Evolutionary conservation across 345 rosid species (phyloP), one percentile per base, ranked within the genome.

Genomic region (Hevea brasiliensis): DNA sequence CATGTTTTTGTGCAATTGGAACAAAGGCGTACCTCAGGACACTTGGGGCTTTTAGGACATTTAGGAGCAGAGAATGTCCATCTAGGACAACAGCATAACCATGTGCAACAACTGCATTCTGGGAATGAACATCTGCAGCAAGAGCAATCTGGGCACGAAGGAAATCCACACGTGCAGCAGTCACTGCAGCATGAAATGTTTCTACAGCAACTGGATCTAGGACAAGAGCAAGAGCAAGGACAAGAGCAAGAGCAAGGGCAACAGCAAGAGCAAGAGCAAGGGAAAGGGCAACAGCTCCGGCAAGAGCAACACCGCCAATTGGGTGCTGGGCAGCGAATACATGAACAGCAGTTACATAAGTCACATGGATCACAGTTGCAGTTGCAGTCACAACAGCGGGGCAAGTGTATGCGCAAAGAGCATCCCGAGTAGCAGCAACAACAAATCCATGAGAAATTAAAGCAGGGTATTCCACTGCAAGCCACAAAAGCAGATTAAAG

Each of bases 371-470:
- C 60, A 74, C 81, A 79, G n/a, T 77, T 72, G 26, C 44, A 60
- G 32, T 65, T 7, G 44, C 48, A 68, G 21, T 78, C 61, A 54
- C 84, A 76, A 86, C 95, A 85, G 55, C 77, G 74, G 0, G 97
- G 91, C 73, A 81, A 74, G 77, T 76, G 75, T 7, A 75, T 70
- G 73, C 72, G 76, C 77, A 82, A 79, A 10, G 89, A 85, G 73
- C 91, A 86, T 40, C 70, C 75, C 53, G 97, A 84, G 78, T 47
- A 80, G 70, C 90, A 89, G 88, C 92, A 85, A 75, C 97, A 89
- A 70, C 92, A 90, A 57, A 90, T 82, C 90, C 91, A 89, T 15
- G 87, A 86, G 62, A 89, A 62, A 58, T 79, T 89, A 60, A 85
- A 82, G 60, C 97, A 86, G 55, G 92, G 88, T 10, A 77, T 50